Evolutionary conservation across 108 stramenopile species (phyloP).

Genomic region (Cyclotella distinguenda): DNA sequence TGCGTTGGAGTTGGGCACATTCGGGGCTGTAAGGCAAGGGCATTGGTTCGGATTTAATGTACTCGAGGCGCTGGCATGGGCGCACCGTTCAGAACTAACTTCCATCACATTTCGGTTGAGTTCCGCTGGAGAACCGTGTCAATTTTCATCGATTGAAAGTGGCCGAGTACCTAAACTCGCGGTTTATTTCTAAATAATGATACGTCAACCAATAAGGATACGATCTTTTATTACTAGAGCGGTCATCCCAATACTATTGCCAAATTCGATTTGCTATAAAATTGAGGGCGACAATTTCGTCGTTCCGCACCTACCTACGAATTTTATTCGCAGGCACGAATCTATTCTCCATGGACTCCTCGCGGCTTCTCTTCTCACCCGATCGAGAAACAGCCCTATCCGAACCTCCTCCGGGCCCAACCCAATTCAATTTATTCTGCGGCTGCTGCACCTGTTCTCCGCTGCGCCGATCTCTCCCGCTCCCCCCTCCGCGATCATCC

Average conservation of each 20-base stretch:
- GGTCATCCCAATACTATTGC: too few species aligned
- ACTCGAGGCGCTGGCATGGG: constrained; percentile 10
- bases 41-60: constrained; percentile 26
- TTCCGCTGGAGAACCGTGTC: constrained; percentile 3
- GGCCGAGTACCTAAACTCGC: constrained; percentile 12
- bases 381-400: background rate
- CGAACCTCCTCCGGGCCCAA: constrained; percentile 2
- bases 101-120: constrained; percentile 15
- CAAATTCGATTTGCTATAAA: too few species aligned
- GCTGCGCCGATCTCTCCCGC: constrained; percentile 23
- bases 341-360: constrained; percentile 5
- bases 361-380: constrained; percentile 12
- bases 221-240: too few species aligned
- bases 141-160: constrained; percentile 19
- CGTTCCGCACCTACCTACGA: constrained; percentile 10
- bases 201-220: background rate
- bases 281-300: too few species aligned
- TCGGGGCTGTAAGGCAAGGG: constrained; percentile 8
- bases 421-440: constrained; percentile 17
- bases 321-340: background rate
- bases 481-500: constrained; percentile 73
- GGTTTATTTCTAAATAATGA: constrained; percentile 5
- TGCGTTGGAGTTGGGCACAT: constrained; percentile 12
- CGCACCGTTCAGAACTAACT: background rate
- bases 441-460: background rate